A percentile compares a stretch with the other conserved stretches of the same genome.
Conservation (phyloP, 2,329 filamentous ascomycete species). For the Escovopsis sp. region DNA sequence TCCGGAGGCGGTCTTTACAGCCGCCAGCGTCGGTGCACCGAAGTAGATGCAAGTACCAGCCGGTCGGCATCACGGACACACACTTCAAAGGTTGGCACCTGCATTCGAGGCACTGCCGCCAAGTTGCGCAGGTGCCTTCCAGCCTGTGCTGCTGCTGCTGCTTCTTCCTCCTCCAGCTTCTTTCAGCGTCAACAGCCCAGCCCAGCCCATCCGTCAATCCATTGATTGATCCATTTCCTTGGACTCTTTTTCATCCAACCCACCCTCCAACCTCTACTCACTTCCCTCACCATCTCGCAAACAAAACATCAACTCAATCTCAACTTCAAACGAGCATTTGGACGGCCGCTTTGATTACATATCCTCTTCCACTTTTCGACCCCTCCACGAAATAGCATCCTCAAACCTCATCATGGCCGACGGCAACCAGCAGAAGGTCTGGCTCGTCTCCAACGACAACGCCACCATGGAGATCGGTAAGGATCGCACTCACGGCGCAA, state of each 20-base stretch:
- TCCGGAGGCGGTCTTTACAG: no score
- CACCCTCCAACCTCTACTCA: neutral
- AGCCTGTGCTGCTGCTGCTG: no score
- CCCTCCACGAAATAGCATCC: neutral
- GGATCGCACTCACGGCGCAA: slow-evolving; percentile 11
- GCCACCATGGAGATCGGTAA: slow-evolving; percentile 32
- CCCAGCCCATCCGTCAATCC: no score
- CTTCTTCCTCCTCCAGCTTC: no score
- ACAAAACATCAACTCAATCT: neutral
- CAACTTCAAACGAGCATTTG: neutral
- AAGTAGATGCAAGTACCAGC: no score
- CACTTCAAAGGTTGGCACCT: no score
- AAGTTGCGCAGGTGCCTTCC: no score
- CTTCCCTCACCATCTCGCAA: no score
- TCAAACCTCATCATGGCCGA: slow-evolving; percentile 16
- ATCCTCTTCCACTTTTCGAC: neutral
- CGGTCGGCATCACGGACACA: no score
- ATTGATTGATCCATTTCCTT: neutral
- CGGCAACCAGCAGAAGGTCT: slow-evolving; percentile 24
- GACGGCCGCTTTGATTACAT: neutral
- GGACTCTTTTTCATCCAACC: neutral
- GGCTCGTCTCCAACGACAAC: slow-evolving; percentile 37
- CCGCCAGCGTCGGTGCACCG: no score
- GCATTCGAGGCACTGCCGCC: no score
- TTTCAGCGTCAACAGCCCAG: no score